A percentile compares a stretch with the other conserved stretches of the same genome.
Evolutionary conservation across 176 grass and related monocot species (phyloP).

Genomic region (Pharus latifolius): DNA sequence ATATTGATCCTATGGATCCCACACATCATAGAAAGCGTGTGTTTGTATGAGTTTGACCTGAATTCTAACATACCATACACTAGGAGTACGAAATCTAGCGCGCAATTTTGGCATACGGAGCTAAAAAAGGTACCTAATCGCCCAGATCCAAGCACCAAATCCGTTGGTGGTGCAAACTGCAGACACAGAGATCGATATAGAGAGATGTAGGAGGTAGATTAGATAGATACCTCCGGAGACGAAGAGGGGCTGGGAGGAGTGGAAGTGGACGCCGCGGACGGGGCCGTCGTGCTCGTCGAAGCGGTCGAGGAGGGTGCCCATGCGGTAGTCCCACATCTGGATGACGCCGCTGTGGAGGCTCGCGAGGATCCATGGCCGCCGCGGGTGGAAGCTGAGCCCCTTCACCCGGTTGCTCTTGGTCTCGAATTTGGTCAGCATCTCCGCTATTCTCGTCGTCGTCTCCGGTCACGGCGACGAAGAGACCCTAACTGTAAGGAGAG

Average conservation of each 20-base stretch:
- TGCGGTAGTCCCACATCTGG: constrained; percentile 94
- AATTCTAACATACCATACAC: too few relatives aligned
- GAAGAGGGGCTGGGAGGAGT: constrained; percentile 93
- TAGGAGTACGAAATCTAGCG: too few relatives aligned
- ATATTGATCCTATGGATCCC: too few relatives aligned
- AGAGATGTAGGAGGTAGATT: constrained; percentile 21
- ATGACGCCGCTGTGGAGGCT: constrained; percentile 89
- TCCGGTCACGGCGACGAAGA: too few relatives aligned
- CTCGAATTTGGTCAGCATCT: constrained; percentile 99
- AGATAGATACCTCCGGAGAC: constrained; percentile 83
- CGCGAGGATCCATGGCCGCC: constrained; percentile 76
- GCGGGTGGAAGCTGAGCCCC: constrained; percentile 91
- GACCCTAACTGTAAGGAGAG: too few relatives aligned
- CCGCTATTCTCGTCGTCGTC: neutral
- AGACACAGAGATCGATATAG: neutral
- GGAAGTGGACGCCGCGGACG: constrained; percentile 84
- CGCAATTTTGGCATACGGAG: too few relatives aligned
- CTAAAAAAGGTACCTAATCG: too few relatives aligned
- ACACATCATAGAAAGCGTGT: too few relatives aligned
- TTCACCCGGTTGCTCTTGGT: constrained; percentile 99
- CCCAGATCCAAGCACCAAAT: too few relatives aligned
- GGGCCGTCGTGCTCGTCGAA: constrained; percentile 94
- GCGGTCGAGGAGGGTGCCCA: constrained; percentile 89
- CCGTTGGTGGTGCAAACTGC: too few relatives aligned
- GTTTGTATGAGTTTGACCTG: too few relatives aligned